Conservation (phyloP, 768 basidiomycete species). For the Russula sp. region DNA sequence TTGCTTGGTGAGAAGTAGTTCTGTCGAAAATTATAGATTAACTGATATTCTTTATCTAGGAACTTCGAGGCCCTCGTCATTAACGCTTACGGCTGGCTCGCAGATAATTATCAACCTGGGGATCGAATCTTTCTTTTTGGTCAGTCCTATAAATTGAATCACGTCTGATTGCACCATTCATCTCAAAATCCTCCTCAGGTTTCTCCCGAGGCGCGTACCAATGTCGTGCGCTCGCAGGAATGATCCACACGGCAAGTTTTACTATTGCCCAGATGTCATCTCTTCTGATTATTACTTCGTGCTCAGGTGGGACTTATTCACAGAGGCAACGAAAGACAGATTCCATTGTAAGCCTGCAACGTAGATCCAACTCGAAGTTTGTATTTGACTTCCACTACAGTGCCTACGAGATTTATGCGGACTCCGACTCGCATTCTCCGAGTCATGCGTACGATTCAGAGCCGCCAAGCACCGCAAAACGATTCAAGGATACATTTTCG, state of each 20-base stretch:
- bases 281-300: too few species aligned
- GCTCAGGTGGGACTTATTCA: too few species aligned
- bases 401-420: too few species aligned
- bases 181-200: constrained; percentile 29
- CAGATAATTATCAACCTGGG: constrained; percentile 35
- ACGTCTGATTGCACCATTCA: too few species aligned
- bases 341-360: too few species aligned
- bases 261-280: too few species aligned
- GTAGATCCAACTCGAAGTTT: too few species aligned
- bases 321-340: too few species aligned
- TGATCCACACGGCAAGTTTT: constrained; percentile 35
- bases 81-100: constrained; percentile 38
- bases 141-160: too few species aligned
- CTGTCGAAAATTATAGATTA: neutral
- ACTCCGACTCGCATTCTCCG: too few species aligned
- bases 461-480: neutral
- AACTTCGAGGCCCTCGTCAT: constrained; percentile 34
- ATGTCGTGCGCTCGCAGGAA: constrained; percentile 38
- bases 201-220: constrained; percentile 48
- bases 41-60: constrained; percentile 25
- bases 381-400: too few species aligned
- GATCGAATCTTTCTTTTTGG: constrained; percentile 41
- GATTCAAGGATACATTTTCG: neutral
- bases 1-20: constrained; percentile 27
- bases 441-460: too few species aligned